A percentile compares a stretch with the other conserved stretches of the same genome.
These are phyloP conservation scores for Epichloe sylvatica DNA, from an alignment of 2,329 filamentous ascomycete genomes.

Conservation along the genomic window DNA sequence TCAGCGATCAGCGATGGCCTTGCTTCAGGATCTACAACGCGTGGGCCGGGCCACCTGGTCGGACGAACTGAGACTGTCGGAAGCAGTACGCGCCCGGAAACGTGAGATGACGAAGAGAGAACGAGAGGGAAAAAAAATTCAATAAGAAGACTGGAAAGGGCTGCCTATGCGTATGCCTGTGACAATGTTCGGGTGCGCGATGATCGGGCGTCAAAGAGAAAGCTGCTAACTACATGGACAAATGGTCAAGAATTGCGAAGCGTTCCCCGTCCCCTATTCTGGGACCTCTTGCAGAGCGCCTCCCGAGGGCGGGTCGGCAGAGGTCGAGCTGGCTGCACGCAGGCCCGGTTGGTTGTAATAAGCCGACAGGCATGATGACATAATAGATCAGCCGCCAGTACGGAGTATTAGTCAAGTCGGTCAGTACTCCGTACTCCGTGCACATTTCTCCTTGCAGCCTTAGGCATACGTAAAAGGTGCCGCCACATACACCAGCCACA, in stretches of 20 bases:
- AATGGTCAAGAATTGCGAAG: constrained; percentile 4
- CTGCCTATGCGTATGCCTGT: neutral
- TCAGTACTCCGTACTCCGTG: no score
- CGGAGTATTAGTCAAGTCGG: neutral
- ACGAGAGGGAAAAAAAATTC: neutral
- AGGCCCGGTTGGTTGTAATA: no score
- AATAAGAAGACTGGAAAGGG: neutral
- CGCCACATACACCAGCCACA: neutral
- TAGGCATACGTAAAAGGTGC: neutral
- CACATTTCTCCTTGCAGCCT: neutral
- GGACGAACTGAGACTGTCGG: neutral
- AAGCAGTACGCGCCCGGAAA: neutral
- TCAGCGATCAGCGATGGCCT: neutral
- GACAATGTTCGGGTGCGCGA: neutral
- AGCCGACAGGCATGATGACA: no score
- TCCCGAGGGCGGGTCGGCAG: neutral
- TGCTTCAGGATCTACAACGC: neutral
- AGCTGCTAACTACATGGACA: neutral
- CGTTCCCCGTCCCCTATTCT: constrained; percentile 9
- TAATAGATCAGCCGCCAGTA: no score
- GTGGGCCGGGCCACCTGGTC: constrained; percentile 3
- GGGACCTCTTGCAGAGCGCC: neutral
- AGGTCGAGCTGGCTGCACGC: neutral
- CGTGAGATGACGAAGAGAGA: neutral
- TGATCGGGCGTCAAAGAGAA: neutral